Evolutionary conservation across 2,329 filamentous ascomycete genomes (phyloP), one percentile per base, ranked within the genome.

Genomic region (Ophiobolus disseminans): DNA sequence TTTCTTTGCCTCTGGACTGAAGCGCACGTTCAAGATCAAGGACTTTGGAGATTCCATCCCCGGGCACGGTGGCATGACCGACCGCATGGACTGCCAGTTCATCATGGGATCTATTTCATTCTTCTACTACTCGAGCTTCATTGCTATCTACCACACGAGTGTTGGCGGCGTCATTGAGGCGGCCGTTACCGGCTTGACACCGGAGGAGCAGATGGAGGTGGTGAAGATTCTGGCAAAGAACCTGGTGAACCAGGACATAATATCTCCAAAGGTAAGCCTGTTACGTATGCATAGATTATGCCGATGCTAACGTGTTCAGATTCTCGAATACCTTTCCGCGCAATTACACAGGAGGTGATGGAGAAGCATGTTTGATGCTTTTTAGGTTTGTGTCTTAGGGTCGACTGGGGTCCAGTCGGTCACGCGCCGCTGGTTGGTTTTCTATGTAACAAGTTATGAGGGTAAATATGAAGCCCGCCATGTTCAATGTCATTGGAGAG

Each of bases 11-110:
- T 97, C 92, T 2, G 94, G 94, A 1, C 83, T 99, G 48, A 99
- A 99, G 83, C 90, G 94, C 22, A 97, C 93, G 3, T 99, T 99
- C 80, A 97, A 99, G 79, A 95, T 99, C 82, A 99, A 99, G 82
- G 94, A 99, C 78, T 99, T 99, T 77, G 94, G 94, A 61, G 90
- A 99, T 75, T 96, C 91, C 1, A 99, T 99, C 62, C 94, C 94
- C 1, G 94, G 94, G 17, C 94, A 99, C 67, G 94, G 94, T 53
- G 94, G 94, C 62, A 97, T 99, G 78, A 99, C 94, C 13, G 94
- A 99, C 72, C 89, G 94, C 54, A 97, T 99, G 93, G 94, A 99
- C 72, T 99, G 94, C 74, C 94, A 99, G 72, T 99, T 99, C 78
- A 97, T 97, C 79, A 99, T 99, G 94, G 94, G 94, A 7, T 94